Evolutionary conservation across 805 yeast species (phyloP).

Genomic region (Metschnikowia gelsemii): DNA sequence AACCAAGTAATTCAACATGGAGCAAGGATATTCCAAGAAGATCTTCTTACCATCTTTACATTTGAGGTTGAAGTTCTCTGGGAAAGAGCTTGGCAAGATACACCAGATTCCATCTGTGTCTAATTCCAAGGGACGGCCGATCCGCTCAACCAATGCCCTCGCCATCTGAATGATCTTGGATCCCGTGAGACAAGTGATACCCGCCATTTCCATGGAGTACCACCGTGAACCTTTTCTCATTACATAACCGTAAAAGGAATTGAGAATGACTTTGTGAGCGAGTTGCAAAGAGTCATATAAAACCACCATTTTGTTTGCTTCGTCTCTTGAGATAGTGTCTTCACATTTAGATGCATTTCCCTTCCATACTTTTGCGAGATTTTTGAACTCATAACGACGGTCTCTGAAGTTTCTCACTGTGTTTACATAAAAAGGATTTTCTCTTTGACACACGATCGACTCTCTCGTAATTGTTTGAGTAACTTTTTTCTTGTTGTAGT

Average conservation of each 20-base stretch:
- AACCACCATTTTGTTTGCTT: slow-evolving; percentile 91
- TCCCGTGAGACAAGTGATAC: slow-evolving; percentile 96
- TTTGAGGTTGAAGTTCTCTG: slow-evolving; percentile 76
- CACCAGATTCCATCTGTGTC: slow-evolving; percentile 99
- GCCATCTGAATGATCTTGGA: slow-evolving; percentile 99
- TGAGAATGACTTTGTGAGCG: slow-evolving; percentile 94
- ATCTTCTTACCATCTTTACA: slow-evolving; percentile 76
- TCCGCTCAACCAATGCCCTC: slow-evolving; percentile 79
- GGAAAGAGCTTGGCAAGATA: slow-evolving; percentile 88
- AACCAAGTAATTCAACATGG: slow-evolving; percentile 91
- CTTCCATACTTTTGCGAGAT: slow-evolving; percentile 92
- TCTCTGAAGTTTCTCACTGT: slow-evolving; percentile 95
- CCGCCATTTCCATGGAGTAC: slow-evolving; percentile 99
- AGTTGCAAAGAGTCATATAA: slow-evolving; percentile 92
- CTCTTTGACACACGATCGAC: slow-evolving; percentile 94
- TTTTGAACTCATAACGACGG: slow-evolving; percentile 93
- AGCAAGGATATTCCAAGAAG: slow-evolving; percentile 86
- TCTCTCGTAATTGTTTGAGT: slow-evolving; percentile 86
- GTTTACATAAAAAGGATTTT: slow-evolving; percentile 93
- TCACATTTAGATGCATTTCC: slow-evolving; percentile 61
- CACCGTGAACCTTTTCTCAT: slow-evolving; percentile 99
- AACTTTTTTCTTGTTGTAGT: slow-evolving; percentile 75
- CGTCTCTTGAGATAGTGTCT: slow-evolving; percentile 70
- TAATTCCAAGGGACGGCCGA: slow-evolving; percentile 92
- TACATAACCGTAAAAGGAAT: slow-evolving; percentile 96